Conservation (phyloP, 202 grass and related monocot species). For the Eragrostis tef region DNA sequence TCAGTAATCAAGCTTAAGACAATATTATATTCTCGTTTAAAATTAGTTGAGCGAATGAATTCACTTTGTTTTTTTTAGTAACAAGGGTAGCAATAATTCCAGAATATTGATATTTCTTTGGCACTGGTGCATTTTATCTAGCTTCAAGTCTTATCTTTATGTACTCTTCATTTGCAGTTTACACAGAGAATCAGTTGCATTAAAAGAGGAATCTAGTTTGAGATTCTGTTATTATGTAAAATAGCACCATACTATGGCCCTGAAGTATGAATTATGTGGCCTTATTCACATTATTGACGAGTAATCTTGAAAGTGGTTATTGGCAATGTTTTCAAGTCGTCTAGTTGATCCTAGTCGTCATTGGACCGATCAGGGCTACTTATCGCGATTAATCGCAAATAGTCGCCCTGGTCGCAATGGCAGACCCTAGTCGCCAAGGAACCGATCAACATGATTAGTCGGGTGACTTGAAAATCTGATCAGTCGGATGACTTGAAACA, state of each 20-base stretch:
- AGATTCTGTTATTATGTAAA: constrained; percentile 20
- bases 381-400: too few species aligned
- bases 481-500: too few species aligned
- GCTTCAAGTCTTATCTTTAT: not conserved
- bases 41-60: constrained; percentile 6
- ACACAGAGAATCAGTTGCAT: not conserved
- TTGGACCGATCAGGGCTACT: too few species aligned
- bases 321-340: too few species aligned
- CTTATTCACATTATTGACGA: not conserved
- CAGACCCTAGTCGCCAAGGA: too few species aligned
- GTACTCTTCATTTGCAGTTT: constrained; percentile 12
- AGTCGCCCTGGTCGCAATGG: too few species aligned
- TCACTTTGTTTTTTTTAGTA: constrained; percentile 21
- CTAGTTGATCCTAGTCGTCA: too few species aligned
- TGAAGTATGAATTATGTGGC: not conserved
- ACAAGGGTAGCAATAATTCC: not conserved
- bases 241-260: not conserved
- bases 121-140: not conserved
- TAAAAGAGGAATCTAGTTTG: constrained; percentile 5
- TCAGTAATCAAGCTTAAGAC: constrained; percentile 12
- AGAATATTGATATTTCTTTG: not conserved
- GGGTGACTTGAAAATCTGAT: too few species aligned
- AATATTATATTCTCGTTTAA: constrained; percentile 9
- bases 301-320: too few species aligned
- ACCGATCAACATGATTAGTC: too few species aligned